A percentile compares a stretch with the other conserved stretches of the same genome.
phyloP scores from a whole-genome alignment of 2,329 filamentous ascomycete species.

The Chaetomiaceae sp. region DNA sequence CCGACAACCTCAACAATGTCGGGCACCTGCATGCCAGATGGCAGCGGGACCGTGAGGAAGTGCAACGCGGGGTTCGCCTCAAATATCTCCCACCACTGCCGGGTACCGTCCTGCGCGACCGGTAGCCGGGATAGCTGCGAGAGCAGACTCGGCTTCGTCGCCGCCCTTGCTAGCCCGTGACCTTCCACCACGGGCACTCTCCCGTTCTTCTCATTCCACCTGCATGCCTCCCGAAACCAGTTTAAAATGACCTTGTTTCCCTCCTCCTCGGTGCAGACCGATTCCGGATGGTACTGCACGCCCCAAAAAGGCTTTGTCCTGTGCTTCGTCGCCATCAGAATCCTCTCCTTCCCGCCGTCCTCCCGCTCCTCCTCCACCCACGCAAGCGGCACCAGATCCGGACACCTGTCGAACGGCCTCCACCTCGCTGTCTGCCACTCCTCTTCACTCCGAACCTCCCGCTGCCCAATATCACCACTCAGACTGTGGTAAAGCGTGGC shows the following conservation, averaged over 20 bases:
- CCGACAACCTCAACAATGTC: slow-evolving; percentile 52
- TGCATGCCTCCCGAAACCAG: slow-evolving; percentile 66
- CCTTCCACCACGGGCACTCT: slow-evolving; percentile 18
- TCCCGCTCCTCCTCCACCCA: slow-evolving; percentile 52
- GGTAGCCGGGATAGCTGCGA: slow-evolving; percentile 20
- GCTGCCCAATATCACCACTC: slow-evolving; percentile 51
- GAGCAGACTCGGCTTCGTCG: slow-evolving; percentile 34
- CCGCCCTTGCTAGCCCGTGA: slow-evolving; percentile 29
- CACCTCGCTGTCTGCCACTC: slow-evolving; percentile 40
- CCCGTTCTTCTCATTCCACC: slow-evolving; percentile 50
- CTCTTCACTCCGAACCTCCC: slow-evolving; percentile 30
- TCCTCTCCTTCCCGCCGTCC: slow-evolving; percentile 39
- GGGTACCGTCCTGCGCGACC: slow-evolving; percentile 6
- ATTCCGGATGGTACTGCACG: slow-evolving; percentile 88
- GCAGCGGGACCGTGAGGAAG: slow-evolving; percentile 41
- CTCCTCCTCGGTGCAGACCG: slow-evolving; percentile 70
- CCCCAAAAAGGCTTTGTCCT: slow-evolving; percentile 71
- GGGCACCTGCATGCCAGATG: slow-evolving; percentile 44
- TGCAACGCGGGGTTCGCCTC: slow-evolving; percentile 33
- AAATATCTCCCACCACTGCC: slow-evolving; percentile 22
- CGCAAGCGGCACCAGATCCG: slow-evolving; percentile 54
- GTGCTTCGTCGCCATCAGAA: slow-evolving; percentile 77
- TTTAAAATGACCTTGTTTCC: slow-evolving; percentile 63
- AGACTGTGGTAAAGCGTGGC: slow-evolving; percentile 75
- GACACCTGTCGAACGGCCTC: slow-evolving; percentile 33